Base-by-base conservation (phyloP, 2,329 filamentous ascomycete species). In the Monosporascus sp. region DNA sequence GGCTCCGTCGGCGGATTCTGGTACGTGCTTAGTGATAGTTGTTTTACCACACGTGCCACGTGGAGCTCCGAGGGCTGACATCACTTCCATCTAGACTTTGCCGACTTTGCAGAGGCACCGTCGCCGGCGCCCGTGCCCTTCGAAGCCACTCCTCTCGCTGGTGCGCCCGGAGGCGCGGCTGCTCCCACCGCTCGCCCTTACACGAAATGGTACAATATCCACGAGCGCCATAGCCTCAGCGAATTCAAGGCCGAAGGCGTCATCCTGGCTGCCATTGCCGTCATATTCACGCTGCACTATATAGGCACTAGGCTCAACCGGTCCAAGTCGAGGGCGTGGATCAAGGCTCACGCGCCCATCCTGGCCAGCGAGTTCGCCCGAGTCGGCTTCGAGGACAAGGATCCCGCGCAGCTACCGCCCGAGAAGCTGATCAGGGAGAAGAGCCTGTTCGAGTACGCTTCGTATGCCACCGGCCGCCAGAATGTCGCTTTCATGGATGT, bases 151-250 rank as follows among this genome's bases (percentile, higher is more conserved):
- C 72, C 76, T 45, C 73, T 73, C 54, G 72, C 77, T 55, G 72
- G 78, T 58, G 72, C 77, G 53, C 70, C 78, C 48, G 62, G 66
- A 35, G 67, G 72, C 18, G 77, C 80, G 9, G 27, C 27, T 55
- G 76, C 75, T 45, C 70, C 73, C 47, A 77, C 78, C 45, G 72
- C 69, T 44, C 75, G 78, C 25, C 88, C 89, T 15, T 97, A 88
- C 72, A 96, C 91, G 50, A 90, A 90, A 77, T 99, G 94, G 94
- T 99, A 97, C 76, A 90, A 91, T 53, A 78, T 97, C 57, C 94
- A 96, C 81, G 92, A 97, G 81, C 90, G 94, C 66, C 86, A 92
- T 65, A 85, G 85, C 25, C 76, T 87, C 55, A 80, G 79, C 66
- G 94, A 99, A 71, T 99, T 99, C 80, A 85, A 85, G 74, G 81